Conservation (phyloP, 768 basidiomycete species). For the Boletus rex-veris region DNA sequence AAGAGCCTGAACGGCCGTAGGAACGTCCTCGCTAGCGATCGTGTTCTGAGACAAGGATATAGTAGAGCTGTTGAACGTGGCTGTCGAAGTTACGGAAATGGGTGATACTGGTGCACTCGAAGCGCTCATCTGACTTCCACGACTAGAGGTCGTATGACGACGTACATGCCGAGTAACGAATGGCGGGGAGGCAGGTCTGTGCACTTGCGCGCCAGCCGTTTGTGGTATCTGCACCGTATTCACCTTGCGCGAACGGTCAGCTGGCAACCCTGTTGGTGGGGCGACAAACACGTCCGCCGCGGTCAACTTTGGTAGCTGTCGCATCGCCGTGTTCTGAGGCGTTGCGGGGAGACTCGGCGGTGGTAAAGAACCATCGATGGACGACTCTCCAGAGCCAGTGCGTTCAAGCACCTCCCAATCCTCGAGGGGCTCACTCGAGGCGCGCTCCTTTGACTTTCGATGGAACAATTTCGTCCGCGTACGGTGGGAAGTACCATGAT, state of each 20-base stretch:
- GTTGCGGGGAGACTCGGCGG: conserved; percentile 21
- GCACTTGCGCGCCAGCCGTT: conserved; percentile 10
- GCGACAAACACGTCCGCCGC: conserved; percentile 14
- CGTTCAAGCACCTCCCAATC: conserved; percentile 34
- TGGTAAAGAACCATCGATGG: conserved; percentile 19
- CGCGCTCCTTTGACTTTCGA: conserved; percentile 34
- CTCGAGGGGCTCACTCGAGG: conserved; percentile 31
- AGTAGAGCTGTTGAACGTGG: conserved; percentile 26
- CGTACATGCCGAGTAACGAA: conserved; percentile 33
- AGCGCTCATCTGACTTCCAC: conserved; percentile 25
- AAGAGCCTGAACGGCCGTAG: conserved; percentile 11
- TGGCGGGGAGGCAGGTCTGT: conserved; percentile 33
- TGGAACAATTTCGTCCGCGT: conserved; percentile 33
- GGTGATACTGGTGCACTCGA: conserved; percentile 35
- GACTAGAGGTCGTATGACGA: conserved; percentile 32
- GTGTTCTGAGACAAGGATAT: conserved; percentile 16
- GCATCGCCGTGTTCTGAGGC: conserved; percentile 15
- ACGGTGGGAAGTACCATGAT: conserved; percentile 29
- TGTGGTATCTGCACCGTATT: conserved; percentile 25
- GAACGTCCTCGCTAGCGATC: conserved; percentile 18
- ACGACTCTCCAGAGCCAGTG: conserved; percentile 27
- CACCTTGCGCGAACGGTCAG: conserved; percentile 23
- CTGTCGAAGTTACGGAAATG: conserved; percentile 25
- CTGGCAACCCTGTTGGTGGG: conserved; percentile 5
- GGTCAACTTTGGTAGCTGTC: conserved; percentile 14